Base-by-base conservation (phyloP, 768 basidiomycete genomes). In the Wakefieldia striispora region DNA sequence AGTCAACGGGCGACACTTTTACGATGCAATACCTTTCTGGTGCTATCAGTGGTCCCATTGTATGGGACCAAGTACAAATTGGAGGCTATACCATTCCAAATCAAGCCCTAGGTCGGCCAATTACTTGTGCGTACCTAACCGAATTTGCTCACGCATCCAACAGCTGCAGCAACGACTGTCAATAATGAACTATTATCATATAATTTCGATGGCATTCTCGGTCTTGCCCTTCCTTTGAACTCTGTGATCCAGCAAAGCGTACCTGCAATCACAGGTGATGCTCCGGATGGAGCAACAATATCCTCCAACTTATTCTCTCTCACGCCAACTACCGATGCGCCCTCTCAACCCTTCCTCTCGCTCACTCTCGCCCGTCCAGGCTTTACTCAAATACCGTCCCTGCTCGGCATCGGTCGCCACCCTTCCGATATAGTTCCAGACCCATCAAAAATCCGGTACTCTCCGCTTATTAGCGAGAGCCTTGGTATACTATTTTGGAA, bases 231-330 rank as follows among this genome's bases (percentile, higher is more conserved):
- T 23, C 86, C 89, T 20, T 67, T 72, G 40, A 82, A 89, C 68
- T 86, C 83, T n/a, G 55, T 83, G 51, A 91, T 91, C 45, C 75
- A 83, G 4, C 43, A 63, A 0, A 7, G 36, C 1, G 72, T 91
- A 20, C 72, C 78, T 0, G 74, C 86, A 1, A 70, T 70, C 17
- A 74, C 71, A 9, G 70, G 62, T 40, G 74, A 82, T 65, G 51
- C 66, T 6, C 77, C 81, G 0, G 84, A 88, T 54, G 88, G 88
- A 40, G 84, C 88, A 3, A 64, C 82, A 0, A 73, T 84, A 66
- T 69, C 81, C 0, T 84, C 86, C 16, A 90, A 90, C 55, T 70
- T 91, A 37, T 85, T 91, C 65, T 79, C 79, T 38, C 79, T 88
- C 50, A 79, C 83, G 0, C 84, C 85, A 10, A 27, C 63, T 9